Evolutionary conservation across 257 asterid genomes (phyloP), one percentile per base, ranked within the genome.

Genomic region (Misopates orontium): DNA sequence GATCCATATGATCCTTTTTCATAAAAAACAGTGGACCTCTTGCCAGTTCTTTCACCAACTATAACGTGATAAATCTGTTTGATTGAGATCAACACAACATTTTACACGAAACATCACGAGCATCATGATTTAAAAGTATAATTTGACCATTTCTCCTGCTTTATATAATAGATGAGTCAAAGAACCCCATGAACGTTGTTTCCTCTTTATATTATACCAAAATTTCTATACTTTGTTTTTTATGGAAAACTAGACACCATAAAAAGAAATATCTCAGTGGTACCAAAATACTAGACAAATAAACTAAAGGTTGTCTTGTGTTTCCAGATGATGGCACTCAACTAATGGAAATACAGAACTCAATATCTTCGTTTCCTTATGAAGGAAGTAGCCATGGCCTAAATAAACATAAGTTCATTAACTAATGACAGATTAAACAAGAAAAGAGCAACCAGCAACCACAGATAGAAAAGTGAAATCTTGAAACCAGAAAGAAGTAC

Each of bases 61-160:
- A 36, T 36, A 36, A 36, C 11, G 42, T 36, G 6, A 36, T 36
- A 36, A 36, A 5, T 36, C 42, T 1, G 36, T 28, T 24, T 18
- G 49, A 14, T 18, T 24, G 54, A 19, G 42, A 15, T 21, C 3
- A 24, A 18, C 57, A 22, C 1, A 16, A 49, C 20, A 19, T 50
- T 42, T 18, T 8, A 31, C 28, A 69, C 71, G 49, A 49, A 22
- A n/a, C 41, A 54, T 59, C 32, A 58, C 44, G 25, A 20, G 40
- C 28, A 44, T 67, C 58, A 50, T 28, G 11, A 51, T 24, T 15
- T 53, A 75, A 64, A 31, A 40, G 36, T 70, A 28, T 12, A 18
- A 45, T 54, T 51, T 13, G 47, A 52, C 66, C 18, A 12, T n/a
- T 59, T 18, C 64, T 51, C 23, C 24, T 22, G 31, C 65, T 59